phyloP scores from a whole-genome alignment of 768 basidiomycete species.

The Rhizopogon vulgaris region DNA sequence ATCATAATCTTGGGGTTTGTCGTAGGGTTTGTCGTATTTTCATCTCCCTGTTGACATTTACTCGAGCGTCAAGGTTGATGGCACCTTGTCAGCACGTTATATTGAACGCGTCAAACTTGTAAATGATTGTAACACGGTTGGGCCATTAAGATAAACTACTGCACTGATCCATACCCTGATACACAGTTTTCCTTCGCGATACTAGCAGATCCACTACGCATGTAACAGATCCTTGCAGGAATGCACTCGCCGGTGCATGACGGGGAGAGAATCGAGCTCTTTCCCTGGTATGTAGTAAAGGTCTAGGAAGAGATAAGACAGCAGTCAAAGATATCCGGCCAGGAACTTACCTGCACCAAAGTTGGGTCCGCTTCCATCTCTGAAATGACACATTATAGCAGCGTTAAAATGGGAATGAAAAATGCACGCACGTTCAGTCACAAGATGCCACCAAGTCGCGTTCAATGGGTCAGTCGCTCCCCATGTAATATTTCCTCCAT shows the following conservation, averaged over 20 bases:
- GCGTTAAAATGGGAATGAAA: not conserved
- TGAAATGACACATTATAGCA: constrained; percentile 15
- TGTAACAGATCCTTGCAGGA: constrained; percentile 70
- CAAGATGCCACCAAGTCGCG: constrained; percentile 78
- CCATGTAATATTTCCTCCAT: constrained; percentile 56
- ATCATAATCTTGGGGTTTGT: not conserved
- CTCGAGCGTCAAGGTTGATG: not conserved
- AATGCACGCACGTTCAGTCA: constrained; percentile 56
- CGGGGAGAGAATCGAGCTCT: constrained; percentile 47
- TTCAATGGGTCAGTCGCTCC: constrained; percentile 61
- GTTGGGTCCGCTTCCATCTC: constrained; percentile 54
- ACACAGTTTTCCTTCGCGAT: constrained; percentile 56
- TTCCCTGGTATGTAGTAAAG: constrained; percentile 70
- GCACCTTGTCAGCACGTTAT: not conserved
- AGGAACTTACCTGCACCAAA: constrained; percentile 47
- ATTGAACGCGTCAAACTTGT: not conserved
- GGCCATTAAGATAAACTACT: constrained; percentile 18
- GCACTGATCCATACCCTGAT: constrained; percentile 61
- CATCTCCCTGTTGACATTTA: not conserved
- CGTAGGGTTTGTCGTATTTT: not conserved
- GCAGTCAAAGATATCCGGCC: not conserved
- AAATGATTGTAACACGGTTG: not conserved
- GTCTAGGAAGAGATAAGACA: constrained; percentile 30
- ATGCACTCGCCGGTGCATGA: constrained; percentile 58
- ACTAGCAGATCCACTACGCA: constrained; percentile 64